Evolutionary conservation across 306 rosid species (phyloP).

Genomic region (Dalbergia cultrata): DNA sequence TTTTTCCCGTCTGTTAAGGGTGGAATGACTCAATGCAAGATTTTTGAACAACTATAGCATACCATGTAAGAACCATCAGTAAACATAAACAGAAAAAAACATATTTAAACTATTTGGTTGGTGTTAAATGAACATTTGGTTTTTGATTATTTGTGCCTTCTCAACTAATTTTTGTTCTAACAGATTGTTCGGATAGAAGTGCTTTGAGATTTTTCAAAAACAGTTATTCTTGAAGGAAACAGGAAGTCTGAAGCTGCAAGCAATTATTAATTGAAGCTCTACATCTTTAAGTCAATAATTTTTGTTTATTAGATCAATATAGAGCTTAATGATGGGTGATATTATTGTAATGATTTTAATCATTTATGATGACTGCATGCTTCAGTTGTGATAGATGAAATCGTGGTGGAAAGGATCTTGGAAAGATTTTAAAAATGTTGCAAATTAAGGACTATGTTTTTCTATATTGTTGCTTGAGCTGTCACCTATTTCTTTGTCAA

Average conservation of each 20-base stretch:
- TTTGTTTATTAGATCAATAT: neutral
- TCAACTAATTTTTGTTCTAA: neutral
- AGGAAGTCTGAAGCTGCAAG: neutral
- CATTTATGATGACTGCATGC: neutral
- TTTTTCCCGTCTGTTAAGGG: constrained; percentile 2
- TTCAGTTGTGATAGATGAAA: constrained; percentile 33
- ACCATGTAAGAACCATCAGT: neutral
- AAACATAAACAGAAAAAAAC: neutral
- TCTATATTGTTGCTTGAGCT: neutral
- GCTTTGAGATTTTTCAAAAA: neutral
- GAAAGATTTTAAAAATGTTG: neutral
- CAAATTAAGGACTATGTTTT: neutral
- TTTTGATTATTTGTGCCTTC: constrained; percentile 24
- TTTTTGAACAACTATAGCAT: neutral
- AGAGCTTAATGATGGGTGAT: neutral
- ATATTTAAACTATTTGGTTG: neutral
- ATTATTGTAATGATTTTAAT: neutral
- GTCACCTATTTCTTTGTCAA: neutral
- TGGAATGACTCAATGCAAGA: constrained; percentile 3
- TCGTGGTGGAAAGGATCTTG: neutral
- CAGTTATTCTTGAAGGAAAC: constrained; percentile 2
- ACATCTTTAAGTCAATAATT: constrained; percentile 5
- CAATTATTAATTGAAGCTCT: constrained; percentile 10
- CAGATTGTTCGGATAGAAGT: neutral
- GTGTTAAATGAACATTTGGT: neutral